Evolutionary conservation across 495 filamentous ascomycete species (phyloP).

Genomic region (Aspergillus carlsbadensis): DNA sequence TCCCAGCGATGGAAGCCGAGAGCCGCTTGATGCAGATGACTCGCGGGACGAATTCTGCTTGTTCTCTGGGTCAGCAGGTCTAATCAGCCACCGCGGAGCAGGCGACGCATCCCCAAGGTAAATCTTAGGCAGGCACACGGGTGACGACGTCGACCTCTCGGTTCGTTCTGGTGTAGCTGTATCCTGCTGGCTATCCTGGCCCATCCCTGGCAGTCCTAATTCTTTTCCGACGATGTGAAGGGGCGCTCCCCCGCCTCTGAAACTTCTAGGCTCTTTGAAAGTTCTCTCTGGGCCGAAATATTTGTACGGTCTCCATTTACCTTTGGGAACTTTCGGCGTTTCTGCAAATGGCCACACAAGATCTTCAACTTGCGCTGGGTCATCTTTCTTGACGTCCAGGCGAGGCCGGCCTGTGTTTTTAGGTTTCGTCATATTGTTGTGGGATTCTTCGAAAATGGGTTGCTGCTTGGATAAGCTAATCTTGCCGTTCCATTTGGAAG

Average conservation of each 20-base stretch:
- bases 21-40: not conserved
- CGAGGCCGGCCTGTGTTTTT: no score
- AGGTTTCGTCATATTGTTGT: no score
- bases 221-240: not conserved
- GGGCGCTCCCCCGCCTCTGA: not conserved
- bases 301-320: no score
- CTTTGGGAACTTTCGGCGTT: no score
- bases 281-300: not conserved
- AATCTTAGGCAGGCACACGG: not conserved
- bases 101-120: conserved; percentile 1
- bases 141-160: not conserved
- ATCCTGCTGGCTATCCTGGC: not conserved
- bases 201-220: not conserved
- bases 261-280: not conserved
- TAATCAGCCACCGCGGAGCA: conserved; percentile 5
- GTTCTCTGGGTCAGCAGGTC: not conserved
- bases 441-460: no score
- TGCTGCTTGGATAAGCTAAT: no score
- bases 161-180: not conserved
- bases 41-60: not conserved
- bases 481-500: no score
- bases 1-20: not conserved
- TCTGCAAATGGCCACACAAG: no score
- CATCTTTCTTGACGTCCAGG: no score
- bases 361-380: no score